phyloP scores from a whole-genome alignment of 139 green algal genomes.

The Chlorella sp. region DNA sequence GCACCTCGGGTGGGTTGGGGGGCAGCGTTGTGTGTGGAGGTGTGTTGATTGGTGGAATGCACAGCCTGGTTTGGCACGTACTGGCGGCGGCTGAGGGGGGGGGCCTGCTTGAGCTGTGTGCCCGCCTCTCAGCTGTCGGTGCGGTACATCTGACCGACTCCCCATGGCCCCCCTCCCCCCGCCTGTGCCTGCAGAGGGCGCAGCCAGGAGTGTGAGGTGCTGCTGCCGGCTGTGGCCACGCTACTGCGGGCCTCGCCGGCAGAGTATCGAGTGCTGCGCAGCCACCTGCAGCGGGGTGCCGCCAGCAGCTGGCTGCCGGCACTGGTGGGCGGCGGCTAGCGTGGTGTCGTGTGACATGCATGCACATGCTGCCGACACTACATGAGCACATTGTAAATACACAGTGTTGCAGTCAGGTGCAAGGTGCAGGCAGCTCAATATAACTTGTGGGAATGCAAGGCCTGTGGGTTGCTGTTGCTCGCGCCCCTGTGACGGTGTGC shows the following conservation, averaged over 20 bases:
- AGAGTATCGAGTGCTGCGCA: conserved; percentile 33
- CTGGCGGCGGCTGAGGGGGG: neutral
- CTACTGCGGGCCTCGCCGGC: conserved; percentile 30
- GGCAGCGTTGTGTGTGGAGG: neutral
- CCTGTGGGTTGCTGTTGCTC: no score
- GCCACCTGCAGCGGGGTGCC: neutral
- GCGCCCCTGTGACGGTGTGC: no score
- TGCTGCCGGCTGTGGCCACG: conserved; percentile 47
- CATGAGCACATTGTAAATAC: no score
- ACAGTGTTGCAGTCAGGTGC: no score
- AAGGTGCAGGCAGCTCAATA: no score
- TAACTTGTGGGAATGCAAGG: no score
- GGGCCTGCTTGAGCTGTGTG: neutral
- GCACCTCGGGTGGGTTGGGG: conserved; percentile 1
- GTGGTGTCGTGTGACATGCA: no score
- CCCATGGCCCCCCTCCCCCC: neutral
- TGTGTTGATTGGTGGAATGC: neutral
- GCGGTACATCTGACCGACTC: neutral
- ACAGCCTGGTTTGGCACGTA: neutral
- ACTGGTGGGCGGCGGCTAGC: neutral
- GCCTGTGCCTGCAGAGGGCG: neutral
- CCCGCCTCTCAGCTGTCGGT: no score
- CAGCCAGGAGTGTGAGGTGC: conserved; percentile 47
- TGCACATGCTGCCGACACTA: no score
- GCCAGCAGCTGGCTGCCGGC: conserved; percentile 33